Base-by-base conservation (phyloP, 2,329 filamentous ascomycete genomes). In the Celoporthe dispersa region DNA sequence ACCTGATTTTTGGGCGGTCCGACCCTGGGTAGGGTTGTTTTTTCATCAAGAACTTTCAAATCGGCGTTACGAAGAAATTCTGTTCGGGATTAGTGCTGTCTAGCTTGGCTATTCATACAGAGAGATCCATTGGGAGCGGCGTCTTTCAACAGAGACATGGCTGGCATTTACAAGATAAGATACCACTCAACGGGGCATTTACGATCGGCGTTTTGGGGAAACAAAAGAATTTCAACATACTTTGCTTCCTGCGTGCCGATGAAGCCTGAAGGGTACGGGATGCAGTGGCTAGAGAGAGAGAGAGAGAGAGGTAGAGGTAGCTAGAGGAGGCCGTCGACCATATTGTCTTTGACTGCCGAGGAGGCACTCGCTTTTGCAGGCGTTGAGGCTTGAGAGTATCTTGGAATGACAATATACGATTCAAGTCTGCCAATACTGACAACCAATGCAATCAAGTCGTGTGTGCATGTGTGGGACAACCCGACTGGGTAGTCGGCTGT, bases 81-180 rank as follows among this genome's bases (percentile, higher is more conserved):
- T 48, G 44, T 48, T 64, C 25, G 39, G 41, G 62, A 51, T 31
- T 11, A 7, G 39, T 28, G 22, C n/a, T 35, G 39, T 44, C 62
- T 60, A n/a, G 22, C 31, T 37, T 60, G 31, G 57, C 37, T 64
- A 33, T 64, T 64, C 62, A 64, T 25, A 48, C 62, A 64, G 62
- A 48, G 44, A 48, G 41, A 64, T n/a, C 37, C 62, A 51, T 64
- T 64, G 62, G 62, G 62, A 64, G 62, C 71, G 75, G 75, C 74
- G 78, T 79, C 78, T 78, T 79, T 79, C 78, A 79, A 79, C 78
- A 79, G 76, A 77, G 77, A 79, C 77, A 75, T 67, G 66, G 65
- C 57, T 67, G 66, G 66, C 73, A 75, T 76, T 74, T 73, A 73
- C 74, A 70, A 77, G 73, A 77, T 78, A 70, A 75, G 69, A 77